phyloP scores from a whole-genome alignment of 2,329 filamentous ascomycete genomes.

The Talaromyces amestolkiae region DNA sequence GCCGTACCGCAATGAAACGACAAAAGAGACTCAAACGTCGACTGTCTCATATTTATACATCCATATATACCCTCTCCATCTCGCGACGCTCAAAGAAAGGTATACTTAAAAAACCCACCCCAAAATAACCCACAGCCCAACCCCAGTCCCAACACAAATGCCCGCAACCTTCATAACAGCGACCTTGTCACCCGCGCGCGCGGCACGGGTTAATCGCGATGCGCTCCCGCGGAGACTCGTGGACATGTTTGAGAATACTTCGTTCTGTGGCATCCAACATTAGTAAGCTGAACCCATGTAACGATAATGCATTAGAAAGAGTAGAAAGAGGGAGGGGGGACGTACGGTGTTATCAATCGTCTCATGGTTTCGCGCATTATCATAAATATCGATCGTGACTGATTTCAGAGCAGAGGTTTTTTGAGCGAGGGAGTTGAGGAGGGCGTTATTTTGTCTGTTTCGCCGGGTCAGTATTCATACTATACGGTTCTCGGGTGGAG shows the following conservation, averaged over 20 bases:
- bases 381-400: constrained; percentile 97
- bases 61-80: background rate
- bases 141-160: constrained; percentile 70
- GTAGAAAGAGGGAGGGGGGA: constrained; percentile 29
- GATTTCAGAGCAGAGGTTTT: constrained; percentile 91
- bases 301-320: background rate
- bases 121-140: constrained; percentile 72
- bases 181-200: constrained; percentile 82
- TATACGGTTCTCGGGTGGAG: background rate
- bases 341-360: constrained; percentile 81
- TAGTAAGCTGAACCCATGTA: background rate
- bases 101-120: constrained; percentile 56
- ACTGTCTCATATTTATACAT: background rate
- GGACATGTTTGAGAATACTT: constrained; percentile 87
- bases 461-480: background rate
- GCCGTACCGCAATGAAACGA: background rate
- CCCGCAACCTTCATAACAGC: constrained; percentile 86
- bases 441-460: constrained; percentile 82
- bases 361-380: constrained; percentile 84
- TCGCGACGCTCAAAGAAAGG: no score
- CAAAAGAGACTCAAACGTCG: background rate
- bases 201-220: constrained; percentile 81
- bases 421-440: constrained; percentile 81
- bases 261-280: constrained; percentile 56
- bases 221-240: constrained; percentile 82